Evolutionary conservation across 1,139 yeast genomes (phyloP).

Genomic region (Suhomyces chickasaworum): DNA sequence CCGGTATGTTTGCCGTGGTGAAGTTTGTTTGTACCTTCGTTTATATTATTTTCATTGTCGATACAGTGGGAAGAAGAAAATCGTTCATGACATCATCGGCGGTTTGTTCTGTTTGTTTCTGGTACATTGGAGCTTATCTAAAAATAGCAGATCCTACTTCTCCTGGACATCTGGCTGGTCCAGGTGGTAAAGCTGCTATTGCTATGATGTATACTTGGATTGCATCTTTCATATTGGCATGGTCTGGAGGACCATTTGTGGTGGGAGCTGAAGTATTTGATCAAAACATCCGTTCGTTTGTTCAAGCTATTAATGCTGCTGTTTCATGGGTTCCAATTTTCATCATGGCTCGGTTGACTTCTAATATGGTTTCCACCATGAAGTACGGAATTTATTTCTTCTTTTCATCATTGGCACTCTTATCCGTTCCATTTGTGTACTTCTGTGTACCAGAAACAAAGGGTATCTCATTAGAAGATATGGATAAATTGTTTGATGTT

Average conservation of each 20-base stretch:
- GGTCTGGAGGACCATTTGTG: slow-evolving; percentile 51
- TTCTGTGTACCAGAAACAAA: slow-evolving; percentile 44
- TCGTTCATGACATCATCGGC: slow-evolving; percentile 43
- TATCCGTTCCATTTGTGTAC: slow-evolving; percentile 39
- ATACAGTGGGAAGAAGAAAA: slow-evolving; percentile 40
- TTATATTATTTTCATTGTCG: slow-evolving; percentile 41
- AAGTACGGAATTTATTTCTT: slow-evolving; percentile 44
- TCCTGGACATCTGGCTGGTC: slow-evolving; percentile 40
- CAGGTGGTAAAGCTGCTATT: slow-evolving; percentile 47
- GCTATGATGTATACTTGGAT: slow-evolving; percentile 49
- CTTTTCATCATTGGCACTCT: slow-evolving; percentile 37
- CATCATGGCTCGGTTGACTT: slow-evolving; percentile 42
- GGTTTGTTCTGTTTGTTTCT: slow-evolving; percentile 42
- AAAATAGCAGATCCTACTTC: slow-evolving; percentile 41
- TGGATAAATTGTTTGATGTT: slow-evolving; percentile 42
- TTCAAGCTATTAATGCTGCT: slow-evolving; percentile 47
- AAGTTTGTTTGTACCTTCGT: slow-evolving; percentile 41
- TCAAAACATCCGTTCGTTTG: slow-evolving; percentile 45
- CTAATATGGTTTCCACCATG: slow-evolving; percentile 45
- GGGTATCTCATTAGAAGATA: slow-evolving; percentile 47
- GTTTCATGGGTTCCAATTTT: slow-evolving; percentile 48
- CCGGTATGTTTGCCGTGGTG: slow-evolving; percentile 48
- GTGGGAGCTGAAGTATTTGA: slow-evolving; percentile 47
- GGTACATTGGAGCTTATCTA: slow-evolving; percentile 47
- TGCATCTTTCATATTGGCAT: slow-evolving; percentile 44